Evolutionary conservation across 495 filamentous ascomycete genomes (phyloP).

Genomic region (Paragyromitra xinjiangensis): DNA sequence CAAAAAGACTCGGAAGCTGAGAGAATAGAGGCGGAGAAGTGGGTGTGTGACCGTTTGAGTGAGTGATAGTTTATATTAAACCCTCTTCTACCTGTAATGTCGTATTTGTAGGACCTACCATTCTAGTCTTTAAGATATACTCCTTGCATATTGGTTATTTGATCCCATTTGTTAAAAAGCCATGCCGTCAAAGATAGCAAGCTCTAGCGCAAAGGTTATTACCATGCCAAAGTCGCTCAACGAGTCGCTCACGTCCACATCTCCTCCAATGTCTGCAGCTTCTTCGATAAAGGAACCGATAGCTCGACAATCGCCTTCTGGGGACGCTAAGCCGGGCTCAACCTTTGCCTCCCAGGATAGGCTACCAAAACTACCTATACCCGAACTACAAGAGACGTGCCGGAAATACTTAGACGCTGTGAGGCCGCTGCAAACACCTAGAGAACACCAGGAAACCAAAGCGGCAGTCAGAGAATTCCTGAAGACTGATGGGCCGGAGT

Average conservation of each 20-base stretch:
- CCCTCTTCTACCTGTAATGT: neutral
- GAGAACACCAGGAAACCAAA: slow-evolving; percentile 85
- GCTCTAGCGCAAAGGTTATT: slow-evolving; percentile 61
- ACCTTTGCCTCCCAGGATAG: slow-evolving; percentile 90
- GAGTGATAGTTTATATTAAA: slow-evolving; percentile 33
- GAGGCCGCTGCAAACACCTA: slow-evolving; percentile 77
- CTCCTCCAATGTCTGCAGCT: slow-evolving; percentile 52
- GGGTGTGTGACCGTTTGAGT: neutral
- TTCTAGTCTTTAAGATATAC: slow-evolving; percentile 12
- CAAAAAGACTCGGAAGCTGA: slow-evolving; percentile 23
- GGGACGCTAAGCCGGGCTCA: slow-evolving; percentile 68
- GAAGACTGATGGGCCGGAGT: slow-evolving; percentile 78
- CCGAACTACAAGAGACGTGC: slow-evolving; percentile 83
- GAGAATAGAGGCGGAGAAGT: slow-evolving; percentile 16
- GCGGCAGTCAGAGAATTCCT: slow-evolving; percentile 86
- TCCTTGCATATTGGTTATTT: slow-evolving; percentile 1
- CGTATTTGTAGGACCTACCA: slow-evolving; percentile 19
- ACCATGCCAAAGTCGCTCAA: slow-evolving; percentile 75
- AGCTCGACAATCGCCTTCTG: slow-evolving; percentile 23
- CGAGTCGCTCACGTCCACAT: slow-evolving; percentile 65
- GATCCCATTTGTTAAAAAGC: slow-evolving; percentile 20
- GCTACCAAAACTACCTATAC: slow-evolving; percentile 91
- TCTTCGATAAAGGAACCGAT: slow-evolving; percentile 46
- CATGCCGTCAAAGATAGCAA: slow-evolving; percentile 50
- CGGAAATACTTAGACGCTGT: slow-evolving; percentile 82